Evolutionary conservation across 306 rosid genomes (phyloP), one percentile per base, ranked within the genome.

Genomic region (Cicer pinnatifidum): DNA sequence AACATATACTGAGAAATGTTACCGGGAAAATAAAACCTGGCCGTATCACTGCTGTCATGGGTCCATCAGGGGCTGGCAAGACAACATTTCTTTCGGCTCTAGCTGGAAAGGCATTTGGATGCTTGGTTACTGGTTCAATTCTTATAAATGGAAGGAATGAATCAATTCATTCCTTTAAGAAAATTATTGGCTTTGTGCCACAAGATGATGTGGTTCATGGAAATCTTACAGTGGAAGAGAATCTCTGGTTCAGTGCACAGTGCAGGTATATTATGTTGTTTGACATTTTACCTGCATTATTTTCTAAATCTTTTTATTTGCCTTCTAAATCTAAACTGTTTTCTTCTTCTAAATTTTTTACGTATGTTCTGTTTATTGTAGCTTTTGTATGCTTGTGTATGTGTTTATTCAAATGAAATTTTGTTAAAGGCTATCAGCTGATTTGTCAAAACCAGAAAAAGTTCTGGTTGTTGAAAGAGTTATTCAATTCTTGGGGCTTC

Each of bases 51-150:
- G 88, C 99, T 53, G 97, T 94, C 70, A 91, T 94, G 97, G 99
- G 99, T 58, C 99, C 99, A 46, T 94, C 99, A 51, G 97, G 99
- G 40, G 99, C 99, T 37, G 99, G 99, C 60, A 94, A 94, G 89
- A 94, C 99, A 60, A 88, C 93, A 19, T 86, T 94, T 79, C 95
- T 91, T 73, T 91, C 97, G 64, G 97, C 97, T 72, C 72, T 94
- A 57, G 97, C 97, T 0, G 99, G 99, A 82, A 94, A 88, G 75
- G 86, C 96, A 20, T 76, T 87, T 62, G 97, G 99, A 72, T 94
- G 96, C 86, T 82, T 47, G 37, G 80, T 78, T 63, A 86, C 81
- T 66, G 97, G 99, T 78, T 86, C 86, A 23, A 87, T 94, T 85
- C 89, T 88, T 68, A 84, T 94, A 70, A 91, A 94, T 73, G 97